A percentile compares a stretch with the other conserved stretches of the same genome.
phyloP scores from a whole-genome alignment of 768 basidiomycete species.

The Phlebiopsis gigantea region DNA sequence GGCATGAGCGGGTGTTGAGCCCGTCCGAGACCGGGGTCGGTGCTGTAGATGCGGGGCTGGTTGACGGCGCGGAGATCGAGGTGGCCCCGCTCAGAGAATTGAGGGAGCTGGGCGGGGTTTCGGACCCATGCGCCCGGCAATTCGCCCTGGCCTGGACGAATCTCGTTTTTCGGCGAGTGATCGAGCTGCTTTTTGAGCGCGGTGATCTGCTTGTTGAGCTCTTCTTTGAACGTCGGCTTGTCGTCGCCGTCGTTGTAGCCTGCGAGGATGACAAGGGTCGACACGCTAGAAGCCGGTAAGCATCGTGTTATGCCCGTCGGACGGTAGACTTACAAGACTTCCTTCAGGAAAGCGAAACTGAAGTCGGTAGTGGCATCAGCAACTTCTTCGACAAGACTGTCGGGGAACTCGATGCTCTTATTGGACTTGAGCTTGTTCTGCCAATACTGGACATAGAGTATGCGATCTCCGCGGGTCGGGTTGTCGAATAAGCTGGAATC shows the following conservation, averaged over 20 bases:
- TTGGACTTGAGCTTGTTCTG: conserved; percentile 67
- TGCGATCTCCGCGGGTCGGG: conserved; percentile 59
- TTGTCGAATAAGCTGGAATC: conserved; percentile 52
- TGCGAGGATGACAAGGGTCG: conserved; percentile 63
- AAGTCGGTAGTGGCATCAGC: conserved; percentile 60
- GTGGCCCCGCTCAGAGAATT: not conserved
- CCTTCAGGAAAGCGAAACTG: conserved; percentile 87
- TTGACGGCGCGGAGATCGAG: conserved; percentile 4
- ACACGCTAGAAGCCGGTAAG: conserved; percentile 44
- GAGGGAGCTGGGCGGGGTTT: not conserved
- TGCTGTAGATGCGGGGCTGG: conserved; percentile 16
- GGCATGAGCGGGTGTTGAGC: conserved; percentile 16
- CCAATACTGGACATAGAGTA: conserved; percentile 74
- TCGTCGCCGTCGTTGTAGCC: conserved; percentile 38
- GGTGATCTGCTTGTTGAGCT: conserved; percentile 56
- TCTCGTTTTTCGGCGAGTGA: conserved; percentile 23
- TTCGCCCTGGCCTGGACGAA: not conserved
- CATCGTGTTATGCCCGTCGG: not conserved
- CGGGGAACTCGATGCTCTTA: conserved; percentile 60
- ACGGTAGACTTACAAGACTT: conserved; percentile 57
- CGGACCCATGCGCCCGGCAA: conserved; percentile 10
- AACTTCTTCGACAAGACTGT: conserved; percentile 53
- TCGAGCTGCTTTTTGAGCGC: conserved; percentile 56
- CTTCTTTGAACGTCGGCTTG: conserved; percentile 42
- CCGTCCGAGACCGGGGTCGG: conserved; percentile 8